Evolutionary conservation across 257 asterid species (phyloP).

Genomic region (Solanum paucissectum): DNA sequence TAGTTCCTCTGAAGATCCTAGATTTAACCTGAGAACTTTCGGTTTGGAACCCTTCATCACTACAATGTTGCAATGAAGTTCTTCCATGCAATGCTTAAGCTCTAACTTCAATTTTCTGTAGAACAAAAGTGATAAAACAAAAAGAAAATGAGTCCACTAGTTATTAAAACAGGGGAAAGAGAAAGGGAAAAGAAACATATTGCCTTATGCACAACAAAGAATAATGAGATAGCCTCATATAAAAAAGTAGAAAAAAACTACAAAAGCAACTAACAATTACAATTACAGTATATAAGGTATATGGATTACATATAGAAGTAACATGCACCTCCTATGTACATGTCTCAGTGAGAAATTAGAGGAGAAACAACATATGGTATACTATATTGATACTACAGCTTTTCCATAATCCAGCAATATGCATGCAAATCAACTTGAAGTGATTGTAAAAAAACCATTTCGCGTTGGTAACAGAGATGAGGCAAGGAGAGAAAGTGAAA

Average conservation of each 20-base stretch:
- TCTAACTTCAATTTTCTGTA: slow-evolving; percentile 74
- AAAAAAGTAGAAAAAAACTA: background rate
- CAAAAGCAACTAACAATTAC: background rate
- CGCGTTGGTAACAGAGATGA: background rate
- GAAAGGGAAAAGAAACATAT: background rate
- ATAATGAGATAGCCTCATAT: background rate
- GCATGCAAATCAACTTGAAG: background rate
- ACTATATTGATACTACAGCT: background rate
- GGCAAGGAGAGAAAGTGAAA: slow-evolving; percentile 1
- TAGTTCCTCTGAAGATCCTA: slow-evolving; percentile 33
- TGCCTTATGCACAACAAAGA: background rate
- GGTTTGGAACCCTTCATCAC: slow-evolving; percentile 75
- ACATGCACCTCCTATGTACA: background rate
- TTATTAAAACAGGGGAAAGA: background rate
- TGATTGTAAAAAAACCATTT: background rate
- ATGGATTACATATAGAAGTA: background rate
- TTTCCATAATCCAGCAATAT: background rate
- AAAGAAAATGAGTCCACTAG: slow-evolving; percentile 1
- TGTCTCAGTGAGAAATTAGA: background rate
- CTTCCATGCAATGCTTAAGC: slow-evolving; percentile 61
- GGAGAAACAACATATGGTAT: background rate
- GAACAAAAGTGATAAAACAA: slow-evolving; percentile 7
- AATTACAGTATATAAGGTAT: background rate
- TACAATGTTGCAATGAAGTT: slow-evolving; percentile 71
- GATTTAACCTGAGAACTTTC: slow-evolving; percentile 75